A percentile compares a stretch with the other conserved stretches of the same genome.
Evolutionary conservation across 176 grass and related monocot genomes (phyloP).

Genomic region (Tuctoria greenei): DNA sequence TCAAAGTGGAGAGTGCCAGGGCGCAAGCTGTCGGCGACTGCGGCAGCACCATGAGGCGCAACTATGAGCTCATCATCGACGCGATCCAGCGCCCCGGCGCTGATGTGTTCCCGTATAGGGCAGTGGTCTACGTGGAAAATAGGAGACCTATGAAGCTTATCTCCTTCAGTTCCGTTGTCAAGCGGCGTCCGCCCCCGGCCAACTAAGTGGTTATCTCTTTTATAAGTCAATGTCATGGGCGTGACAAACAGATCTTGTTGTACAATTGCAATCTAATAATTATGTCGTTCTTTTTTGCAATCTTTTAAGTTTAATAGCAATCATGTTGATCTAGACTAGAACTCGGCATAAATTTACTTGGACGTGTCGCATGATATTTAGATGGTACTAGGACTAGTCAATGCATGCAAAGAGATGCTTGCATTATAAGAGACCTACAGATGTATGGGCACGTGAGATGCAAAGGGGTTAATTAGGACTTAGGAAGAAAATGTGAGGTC

Average conservation of each 20-base stretch:
- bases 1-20: background rate
- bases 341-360: too few relatives aligned
- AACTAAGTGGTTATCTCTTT: background rate
- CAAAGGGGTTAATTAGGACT: too few relatives aligned
- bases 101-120: background rate
- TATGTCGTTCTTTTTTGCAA: background rate
- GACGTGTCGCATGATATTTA: too few relatives aligned
- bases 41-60: background rate
- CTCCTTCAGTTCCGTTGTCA: background rate
- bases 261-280: background rate
- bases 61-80: background rate
- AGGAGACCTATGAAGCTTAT: background rate
- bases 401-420: too few relatives aligned
- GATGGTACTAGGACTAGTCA: too few relatives aligned
- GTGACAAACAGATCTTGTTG: background rate
- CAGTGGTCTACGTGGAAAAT: background rate
- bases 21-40: background rate
- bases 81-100: background rate
- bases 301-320: too few relatives aligned
- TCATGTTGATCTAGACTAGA: too few relatives aligned
- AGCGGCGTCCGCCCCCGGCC: background rate
- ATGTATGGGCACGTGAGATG: too few relatives aligned
- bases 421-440: too few relatives aligned
- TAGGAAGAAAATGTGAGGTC: too few relatives aligned
- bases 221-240: background rate